Evolutionary conservation across 1,284 basidiomycete genomes (phyloP), one percentile per base, ranked within the genome.

Genomic region (Cutaneotrichosporon cavernicola): DNA sequence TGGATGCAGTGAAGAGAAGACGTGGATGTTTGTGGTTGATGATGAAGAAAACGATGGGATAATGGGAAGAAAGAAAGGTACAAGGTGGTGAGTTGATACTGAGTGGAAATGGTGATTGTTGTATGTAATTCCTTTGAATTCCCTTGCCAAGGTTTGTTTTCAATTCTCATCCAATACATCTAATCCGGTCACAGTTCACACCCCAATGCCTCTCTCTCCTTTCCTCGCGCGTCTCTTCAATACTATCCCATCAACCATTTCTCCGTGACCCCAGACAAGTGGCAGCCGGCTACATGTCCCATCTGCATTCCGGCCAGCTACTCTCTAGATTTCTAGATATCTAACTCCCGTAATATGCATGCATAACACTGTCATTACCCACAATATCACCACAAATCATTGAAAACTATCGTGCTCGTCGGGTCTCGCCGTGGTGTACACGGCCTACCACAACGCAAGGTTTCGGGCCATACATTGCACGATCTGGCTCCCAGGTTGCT

Each of bases 41-140:
- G 51, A 11, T 30, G 16, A 31, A 18, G 31, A 31, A n/a, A 36
- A 53, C 9, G 52, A 36, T 53, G 52, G 31, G 14, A 32, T 36
- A 53, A 53, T 53, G 52, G 31, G 52, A 53, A 22, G 31, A 53
- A 53, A n/a, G 30, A 36, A 34, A 13, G 40, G 14, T n/a, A 46
- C 13, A 50, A 30, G n/a, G 7, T 14, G 26, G 22, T 8, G 30
- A 31, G 50, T 51, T 51, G 50, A 13, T 26, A 14, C 2, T 26
- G 34, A 43, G 40, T 43, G 40, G 40, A 18, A 18, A 18, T 9
- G 11, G 11, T 43, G 40, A 2, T 26, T 26, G 26, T 26, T 26
- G 26, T 26, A 26, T 26, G 26, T 26, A 26, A 26, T 16, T 43
- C 16, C 14, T 16, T 43, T 43, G 40, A 43, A 43, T 43, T 43